Evolutionary conservation across 2,329 filamentous ascomycete species (phyloP).

Genomic region (Ophiostoma ulmi): DNA sequence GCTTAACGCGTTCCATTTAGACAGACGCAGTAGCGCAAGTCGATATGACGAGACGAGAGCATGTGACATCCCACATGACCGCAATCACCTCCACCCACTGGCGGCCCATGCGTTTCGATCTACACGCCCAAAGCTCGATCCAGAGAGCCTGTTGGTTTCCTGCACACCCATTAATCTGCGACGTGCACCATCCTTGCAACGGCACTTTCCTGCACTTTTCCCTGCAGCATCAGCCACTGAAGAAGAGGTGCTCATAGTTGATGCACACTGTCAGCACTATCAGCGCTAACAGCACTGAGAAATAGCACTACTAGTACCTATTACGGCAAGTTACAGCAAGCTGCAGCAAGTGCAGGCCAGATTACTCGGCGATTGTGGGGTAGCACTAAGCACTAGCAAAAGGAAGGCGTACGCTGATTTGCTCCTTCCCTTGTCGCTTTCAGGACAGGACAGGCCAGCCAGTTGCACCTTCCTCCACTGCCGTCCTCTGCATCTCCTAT

Average conservation of each 20-base stretch:
- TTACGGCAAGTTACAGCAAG: neutral
- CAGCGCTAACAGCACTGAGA: no score
- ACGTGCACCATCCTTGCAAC: constrained; percentile 6
- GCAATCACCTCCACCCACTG: neutral
- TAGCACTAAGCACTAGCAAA: constrained; percentile 8
- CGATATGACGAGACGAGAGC: neutral
- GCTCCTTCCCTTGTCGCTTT: constrained; percentile 6
- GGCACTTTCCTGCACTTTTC: neutral
- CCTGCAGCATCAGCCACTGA: constrained; percentile 11
- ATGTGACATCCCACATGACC: neutral
- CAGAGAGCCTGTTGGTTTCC: neutral
- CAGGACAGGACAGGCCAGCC: constrained; percentile 11
- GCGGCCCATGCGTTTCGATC: constrained; percentile 17
- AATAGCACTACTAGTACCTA: neutral
- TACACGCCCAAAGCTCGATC: constrained; percentile 20
- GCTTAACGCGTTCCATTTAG: neutral
- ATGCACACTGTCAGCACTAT: neutral
- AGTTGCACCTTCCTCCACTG: constrained; percentile 11
- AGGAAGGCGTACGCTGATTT: neutral
- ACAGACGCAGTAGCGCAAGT: neutral
- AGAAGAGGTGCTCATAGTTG: neutral
- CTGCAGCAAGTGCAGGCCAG: neutral
- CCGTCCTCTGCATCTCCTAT: constrained; percentile 2
- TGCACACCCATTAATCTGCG: neutral
- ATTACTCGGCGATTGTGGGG: constrained; percentile 21